Evolutionary conservation across 1,284 basidiomycete genomes (phyloP).

Genomic region (Cutaneotrichosporon dermatis): DNA sequence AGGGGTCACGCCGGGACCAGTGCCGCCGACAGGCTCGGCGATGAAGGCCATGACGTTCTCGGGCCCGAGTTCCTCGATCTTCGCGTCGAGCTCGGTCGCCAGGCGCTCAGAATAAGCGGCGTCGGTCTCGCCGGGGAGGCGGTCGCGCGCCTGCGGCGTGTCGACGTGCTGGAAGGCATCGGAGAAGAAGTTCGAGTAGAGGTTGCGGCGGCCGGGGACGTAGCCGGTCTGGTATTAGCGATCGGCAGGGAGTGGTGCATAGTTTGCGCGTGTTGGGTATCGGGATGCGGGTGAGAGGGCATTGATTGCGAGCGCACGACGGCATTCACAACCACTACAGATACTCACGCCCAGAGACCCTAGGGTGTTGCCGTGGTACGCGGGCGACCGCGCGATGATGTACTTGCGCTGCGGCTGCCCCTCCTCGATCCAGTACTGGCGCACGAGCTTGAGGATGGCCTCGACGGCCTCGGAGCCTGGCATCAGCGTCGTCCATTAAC

Average conservation of each 20-base stretch:
- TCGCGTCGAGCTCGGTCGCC: constrained; percentile 71
- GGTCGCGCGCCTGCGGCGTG: constrained; percentile 57
- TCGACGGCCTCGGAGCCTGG: constrained; percentile 35
- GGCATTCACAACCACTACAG: no score
- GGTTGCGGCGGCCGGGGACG: constrained; percentile 24
- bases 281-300: no score
- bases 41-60: constrained; percentile 59
- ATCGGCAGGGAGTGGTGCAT: no score
- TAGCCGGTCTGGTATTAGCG: constrained; percentile 20
- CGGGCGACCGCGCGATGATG: constrained; percentile 74
- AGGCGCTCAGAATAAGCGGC: constrained; percentile 71
- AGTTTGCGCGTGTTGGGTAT: no score
- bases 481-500: neutral
- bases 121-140: constrained; percentile 63
- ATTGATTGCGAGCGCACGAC: no score
- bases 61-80: constrained; percentile 72
- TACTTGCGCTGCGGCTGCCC: constrained; percentile 65
- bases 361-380: constrained; percentile 80
- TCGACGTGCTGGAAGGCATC: constrained; percentile 30
- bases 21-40: constrained; percentile 58
- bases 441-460: constrained; percentile 31
- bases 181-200: constrained; percentile 57
- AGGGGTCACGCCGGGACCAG: constrained; percentile 59
- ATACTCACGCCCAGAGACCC: constrained; percentile 40
- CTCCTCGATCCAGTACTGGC: constrained; percentile 55